These are phyloP conservation scores for Ceriops decandra DNA, from an alignment of 345 rosid species.

Conservation along the genomic window DNA sequence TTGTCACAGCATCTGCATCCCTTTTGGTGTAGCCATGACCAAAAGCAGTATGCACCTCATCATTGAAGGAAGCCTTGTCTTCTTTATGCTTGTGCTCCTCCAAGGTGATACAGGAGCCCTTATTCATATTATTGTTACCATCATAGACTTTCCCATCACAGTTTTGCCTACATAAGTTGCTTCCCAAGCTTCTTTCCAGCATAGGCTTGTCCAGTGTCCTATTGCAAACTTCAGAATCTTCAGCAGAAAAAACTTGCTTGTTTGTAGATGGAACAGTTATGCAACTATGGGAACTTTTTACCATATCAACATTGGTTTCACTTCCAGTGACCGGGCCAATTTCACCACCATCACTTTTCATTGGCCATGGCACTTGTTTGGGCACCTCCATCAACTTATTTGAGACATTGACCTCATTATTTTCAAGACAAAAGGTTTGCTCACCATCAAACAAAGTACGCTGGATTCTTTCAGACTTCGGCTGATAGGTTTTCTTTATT, in stretches of 20 bases:
- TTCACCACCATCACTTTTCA: slow-evolving; percentile 12
- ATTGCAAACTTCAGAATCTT: slow-evolving; percentile 8
- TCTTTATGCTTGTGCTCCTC: slow-evolving; percentile 11
- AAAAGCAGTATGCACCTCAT: not conserved
- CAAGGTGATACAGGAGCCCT: not conserved
- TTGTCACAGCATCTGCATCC: slow-evolving; percentile 19
- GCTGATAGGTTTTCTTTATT: slow-evolving; percentile 15
- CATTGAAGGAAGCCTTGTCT: slow-evolving; percentile 13
- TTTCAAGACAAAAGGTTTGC: slow-evolving; percentile 20
- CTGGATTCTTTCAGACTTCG: slow-evolving; percentile 21
- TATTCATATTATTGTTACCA: slow-evolving; percentile 19
- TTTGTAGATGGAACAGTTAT: no score
- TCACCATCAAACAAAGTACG: slow-evolving; percentile 23
- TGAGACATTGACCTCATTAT: slow-evolving; percentile 20
- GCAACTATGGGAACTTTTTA: slow-evolving; percentile 12
- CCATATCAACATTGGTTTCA: slow-evolving; percentile 10
- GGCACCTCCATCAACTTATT: slow-evolving; percentile 7
- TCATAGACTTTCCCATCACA: slow-evolving; percentile 9
- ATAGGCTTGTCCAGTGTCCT: slow-evolving; percentile 15
- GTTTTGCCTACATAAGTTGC: slow-evolving; percentile 14
- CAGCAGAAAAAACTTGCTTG: no score
- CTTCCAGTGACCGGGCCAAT: slow-evolving; percentile 2
- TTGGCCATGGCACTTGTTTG: slow-evolving; percentile 12
- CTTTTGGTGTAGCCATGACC: slow-evolving; percentile 12
- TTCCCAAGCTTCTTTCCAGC: slow-evolving; percentile 19